Percentiles rank a stretch among this genome's conserved stretches.
phyloP scores from a whole-genome alignment of 108 stramenopile genomes.

The Parietichytrium sp. region DNA sequence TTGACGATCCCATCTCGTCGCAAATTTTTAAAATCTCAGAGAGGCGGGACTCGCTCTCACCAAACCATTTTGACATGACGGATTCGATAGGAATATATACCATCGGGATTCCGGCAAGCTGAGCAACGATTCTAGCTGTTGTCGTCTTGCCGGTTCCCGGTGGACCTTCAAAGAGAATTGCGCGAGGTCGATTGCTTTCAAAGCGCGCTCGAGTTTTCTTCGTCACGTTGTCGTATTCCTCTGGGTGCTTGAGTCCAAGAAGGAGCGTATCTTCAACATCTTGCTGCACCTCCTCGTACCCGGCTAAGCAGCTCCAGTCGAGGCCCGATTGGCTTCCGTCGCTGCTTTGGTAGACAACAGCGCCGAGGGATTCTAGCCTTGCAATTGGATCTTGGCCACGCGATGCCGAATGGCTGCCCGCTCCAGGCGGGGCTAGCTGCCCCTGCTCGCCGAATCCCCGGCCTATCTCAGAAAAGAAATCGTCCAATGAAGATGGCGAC shows the following conservation, averaged over 20 bases:
- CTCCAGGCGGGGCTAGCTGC: neutral
- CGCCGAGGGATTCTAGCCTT: neutral
- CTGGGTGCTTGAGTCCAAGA: constrained; percentile 34
- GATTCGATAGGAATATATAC: constrained; percentile 34
- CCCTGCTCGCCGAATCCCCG: neutral
- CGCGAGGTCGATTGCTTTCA: neutral
- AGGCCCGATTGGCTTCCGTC: neutral
- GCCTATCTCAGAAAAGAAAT: neutral
- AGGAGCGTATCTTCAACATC: constrained; percentile 34
- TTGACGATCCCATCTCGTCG: neutral
- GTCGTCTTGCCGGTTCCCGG: constrained; percentile 44
- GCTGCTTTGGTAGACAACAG: constrained; percentile 24
- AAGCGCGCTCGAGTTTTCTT: constrained; percentile 5
- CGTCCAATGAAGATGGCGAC: neutral
- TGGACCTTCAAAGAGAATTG: constrained; percentile 37
- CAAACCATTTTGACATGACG: constrained; percentile 20
- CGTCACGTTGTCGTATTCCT: constrained; percentile 33
- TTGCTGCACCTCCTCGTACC: constrained; percentile 15
- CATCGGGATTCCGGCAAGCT: constrained; percentile 20
- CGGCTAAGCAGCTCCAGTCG: constrained; percentile 39
- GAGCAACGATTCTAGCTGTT: constrained; percentile 39
- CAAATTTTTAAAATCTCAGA: constrained; percentile 37
- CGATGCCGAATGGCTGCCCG: neutral
- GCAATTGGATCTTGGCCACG: neutral
- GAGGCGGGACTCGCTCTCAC: constrained; percentile 30